A percentile compares a stretch with the other conserved stretches of the same genome.
These are phyloP conservation scores for Uncinocarpus reesii DNA, from an alignment of 2,329 filamentous ascomycete genomes.

Conservation along the genomic window DNA sequence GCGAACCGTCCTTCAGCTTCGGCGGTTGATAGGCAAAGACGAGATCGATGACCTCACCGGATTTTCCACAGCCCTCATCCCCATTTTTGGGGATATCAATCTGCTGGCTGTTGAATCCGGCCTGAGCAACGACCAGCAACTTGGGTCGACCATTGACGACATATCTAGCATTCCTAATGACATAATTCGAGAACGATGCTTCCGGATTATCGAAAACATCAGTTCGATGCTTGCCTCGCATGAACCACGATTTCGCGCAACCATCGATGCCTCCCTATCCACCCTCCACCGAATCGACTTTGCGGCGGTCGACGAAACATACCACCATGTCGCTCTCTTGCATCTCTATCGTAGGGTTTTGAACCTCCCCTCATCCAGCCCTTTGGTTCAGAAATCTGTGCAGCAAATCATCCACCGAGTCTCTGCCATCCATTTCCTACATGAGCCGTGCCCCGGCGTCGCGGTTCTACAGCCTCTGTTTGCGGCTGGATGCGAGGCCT, in stretches of 20 bases:
- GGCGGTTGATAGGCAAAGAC: constrained; percentile 13
- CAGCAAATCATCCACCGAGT: constrained; percentile 15
- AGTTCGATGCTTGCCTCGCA: constrained; percentile 12
- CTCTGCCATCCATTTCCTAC: constrained; percentile 15
- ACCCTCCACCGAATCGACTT: constrained; percentile 16
- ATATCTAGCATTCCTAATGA: constrained; percentile 6
- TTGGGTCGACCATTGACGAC: not conserved
- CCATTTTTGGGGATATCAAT: constrained; percentile 16
- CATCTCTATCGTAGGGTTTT: constrained; percentile 16
- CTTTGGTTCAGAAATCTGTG: constrained; percentile 16
- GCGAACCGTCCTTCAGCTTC: constrained; percentile 10
- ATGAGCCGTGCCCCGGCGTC: constrained; percentile 45
- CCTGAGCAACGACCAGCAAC: not conserved
- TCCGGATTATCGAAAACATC: constrained; percentile 14
- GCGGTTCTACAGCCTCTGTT: constrained; percentile 57
- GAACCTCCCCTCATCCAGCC: constrained; percentile 17
- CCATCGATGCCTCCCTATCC: constrained; percentile 14
- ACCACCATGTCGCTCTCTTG: constrained; percentile 18
- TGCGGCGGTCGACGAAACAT: constrained; percentile 15
- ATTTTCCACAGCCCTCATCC: constrained; percentile 16
- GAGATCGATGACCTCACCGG: constrained; percentile 18
- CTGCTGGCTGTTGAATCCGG: constrained; percentile 15
- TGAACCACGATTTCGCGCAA: constrained; percentile 14
- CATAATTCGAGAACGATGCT: constrained; percentile 12
- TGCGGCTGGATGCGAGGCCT: constrained; percentile 52